phyloP scores from a whole-genome alignment of 2,329 filamentous ascomycete species.

The Colletotrichum sublineola region DNA sequence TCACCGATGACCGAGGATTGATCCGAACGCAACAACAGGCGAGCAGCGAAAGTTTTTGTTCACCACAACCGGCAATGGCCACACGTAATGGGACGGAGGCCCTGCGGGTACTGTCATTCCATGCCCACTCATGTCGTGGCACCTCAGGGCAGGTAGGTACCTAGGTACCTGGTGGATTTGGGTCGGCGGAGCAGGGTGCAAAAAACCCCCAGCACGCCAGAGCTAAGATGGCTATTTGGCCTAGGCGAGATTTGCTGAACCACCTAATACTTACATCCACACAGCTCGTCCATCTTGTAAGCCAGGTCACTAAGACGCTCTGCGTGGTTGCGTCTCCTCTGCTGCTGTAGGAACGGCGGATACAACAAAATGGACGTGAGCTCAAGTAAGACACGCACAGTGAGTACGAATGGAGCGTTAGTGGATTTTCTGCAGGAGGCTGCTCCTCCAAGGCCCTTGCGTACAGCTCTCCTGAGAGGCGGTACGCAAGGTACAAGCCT shows the following conservation, averaged over 20 bases:
- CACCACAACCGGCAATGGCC: background rate
- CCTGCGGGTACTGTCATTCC: background rate
- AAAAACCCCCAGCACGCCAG: background rate
- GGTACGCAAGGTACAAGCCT: background rate
- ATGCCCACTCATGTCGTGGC: background rate
- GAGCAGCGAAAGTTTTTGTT: background rate
- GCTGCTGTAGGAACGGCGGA: constrained; percentile 1
- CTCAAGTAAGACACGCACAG: background rate
- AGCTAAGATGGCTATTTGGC: background rate
- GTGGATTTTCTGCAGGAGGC: background rate
- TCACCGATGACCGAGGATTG: background rate
- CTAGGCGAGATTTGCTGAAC: background rate
- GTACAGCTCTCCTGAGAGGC: background rate
- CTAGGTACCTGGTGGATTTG: background rate
- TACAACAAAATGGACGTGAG: background rate
- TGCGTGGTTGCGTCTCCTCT: background rate
- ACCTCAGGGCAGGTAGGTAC: background rate
- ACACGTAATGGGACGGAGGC: constrained; percentile 1
- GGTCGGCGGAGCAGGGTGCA: constrained; percentile 5
- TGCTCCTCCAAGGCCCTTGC: background rate
- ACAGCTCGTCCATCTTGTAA: background rate
- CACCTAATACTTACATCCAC: background rate
- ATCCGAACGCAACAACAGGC: background rate
- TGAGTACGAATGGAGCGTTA: background rate
- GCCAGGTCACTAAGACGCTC: too few relatives aligned